phyloP scores from a whole-genome alignment of 2,329 filamentous ascomycete genomes.

The Ceratocystiopsis minuta region DNA sequence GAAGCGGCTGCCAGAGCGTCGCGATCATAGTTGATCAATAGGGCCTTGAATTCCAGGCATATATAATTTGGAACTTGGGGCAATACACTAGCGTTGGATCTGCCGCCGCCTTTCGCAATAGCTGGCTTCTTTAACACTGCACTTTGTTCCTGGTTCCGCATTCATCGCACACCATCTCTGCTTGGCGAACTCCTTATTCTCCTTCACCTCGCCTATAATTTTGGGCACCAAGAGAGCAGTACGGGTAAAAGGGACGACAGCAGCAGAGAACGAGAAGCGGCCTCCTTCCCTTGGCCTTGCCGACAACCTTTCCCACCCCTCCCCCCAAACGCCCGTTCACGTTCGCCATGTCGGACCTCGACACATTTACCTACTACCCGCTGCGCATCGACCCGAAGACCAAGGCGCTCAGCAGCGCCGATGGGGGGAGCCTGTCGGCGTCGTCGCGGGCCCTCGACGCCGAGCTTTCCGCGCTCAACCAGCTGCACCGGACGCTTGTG shows the following conservation, averaged over 20 bases:
- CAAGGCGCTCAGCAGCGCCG: constrained; percentile 47
- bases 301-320: not conserved
- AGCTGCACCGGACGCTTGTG: constrained; percentile 58
- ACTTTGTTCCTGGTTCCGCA: no score
- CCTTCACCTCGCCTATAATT: no score
- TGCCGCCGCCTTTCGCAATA: not conserved
- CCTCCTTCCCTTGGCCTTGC: no score
- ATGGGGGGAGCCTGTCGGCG: constrained; percentile 5
- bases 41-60: no score
- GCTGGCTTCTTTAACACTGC: constrained; percentile 1
- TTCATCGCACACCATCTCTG: no score
- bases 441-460: constrained; percentile 32
- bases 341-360: constrained; percentile 35
- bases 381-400: constrained; percentile 65
- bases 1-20: no score
- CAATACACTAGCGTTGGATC: not conserved
- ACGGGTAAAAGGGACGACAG: no score
- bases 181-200: no score
- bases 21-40: no score
- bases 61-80: no score
- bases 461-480: constrained; percentile 60
- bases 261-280: no score
- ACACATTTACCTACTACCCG: constrained; percentile 68
- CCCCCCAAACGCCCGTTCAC: not conserved
- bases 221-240: no score